A percentile compares a stretch with the other conserved stretches of the same genome.
These are phyloP conservation scores for Ophiostoma fasciatum DNA, from an alignment of 2,329 filamentous ascomycete genomes.

Conservation along the genomic window DNA sequence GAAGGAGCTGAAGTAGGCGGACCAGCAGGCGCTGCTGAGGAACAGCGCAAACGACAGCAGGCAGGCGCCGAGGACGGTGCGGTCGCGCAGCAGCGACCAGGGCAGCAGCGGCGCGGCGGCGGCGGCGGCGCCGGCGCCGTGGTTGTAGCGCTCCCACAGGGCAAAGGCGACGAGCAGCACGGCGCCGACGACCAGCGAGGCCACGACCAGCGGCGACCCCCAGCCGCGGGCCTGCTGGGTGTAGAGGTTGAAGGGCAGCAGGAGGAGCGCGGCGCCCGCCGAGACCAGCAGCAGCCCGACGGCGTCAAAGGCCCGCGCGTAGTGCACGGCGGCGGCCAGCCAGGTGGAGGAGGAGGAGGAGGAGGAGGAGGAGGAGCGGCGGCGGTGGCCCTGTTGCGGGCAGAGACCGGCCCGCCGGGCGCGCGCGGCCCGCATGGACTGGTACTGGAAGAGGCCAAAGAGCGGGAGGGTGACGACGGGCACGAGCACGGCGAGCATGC, in stretches of 20 bases:
- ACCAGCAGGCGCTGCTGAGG: too few relatives aligned
- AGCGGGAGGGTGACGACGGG: conserved; percentile 45
- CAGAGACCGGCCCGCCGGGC: too few relatives aligned
- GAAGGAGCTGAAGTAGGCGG: too few relatives aligned
- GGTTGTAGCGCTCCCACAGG: conserved; percentile 19
- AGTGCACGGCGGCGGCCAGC: conserved; percentile 32
- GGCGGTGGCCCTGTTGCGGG: too few relatives aligned
- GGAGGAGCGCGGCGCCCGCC: conserved; percentile 44
- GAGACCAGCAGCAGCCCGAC: conserved; percentile 45
- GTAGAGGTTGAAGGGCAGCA: conserved; percentile 51
- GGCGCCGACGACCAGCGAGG: conserved; percentile 9
- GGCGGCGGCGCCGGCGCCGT: too few relatives aligned
- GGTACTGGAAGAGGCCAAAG: conserved; percentile 37
- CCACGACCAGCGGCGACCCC: conserved; percentile 17
- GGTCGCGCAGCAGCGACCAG: conserved; percentile 20
- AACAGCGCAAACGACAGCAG: too few relatives aligned
- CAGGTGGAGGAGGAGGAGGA: too few relatives aligned
- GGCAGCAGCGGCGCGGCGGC: conserved; percentile 20
- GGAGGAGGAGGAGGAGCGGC: conserved; percentile 25
- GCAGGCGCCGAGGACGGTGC: conserved; percentile 15
- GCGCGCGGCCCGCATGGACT: conserved; percentile 43
- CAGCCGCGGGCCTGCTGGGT: conserved; percentile 24
- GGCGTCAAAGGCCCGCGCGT: conserved; percentile 47
- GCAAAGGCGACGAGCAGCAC: conserved; percentile 10
- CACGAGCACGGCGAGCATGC: conserved; percentile 47